Evolutionary conservation across 306 rosid genomes (phyloP).

Genomic region (Rosa chinensis): DNA sequence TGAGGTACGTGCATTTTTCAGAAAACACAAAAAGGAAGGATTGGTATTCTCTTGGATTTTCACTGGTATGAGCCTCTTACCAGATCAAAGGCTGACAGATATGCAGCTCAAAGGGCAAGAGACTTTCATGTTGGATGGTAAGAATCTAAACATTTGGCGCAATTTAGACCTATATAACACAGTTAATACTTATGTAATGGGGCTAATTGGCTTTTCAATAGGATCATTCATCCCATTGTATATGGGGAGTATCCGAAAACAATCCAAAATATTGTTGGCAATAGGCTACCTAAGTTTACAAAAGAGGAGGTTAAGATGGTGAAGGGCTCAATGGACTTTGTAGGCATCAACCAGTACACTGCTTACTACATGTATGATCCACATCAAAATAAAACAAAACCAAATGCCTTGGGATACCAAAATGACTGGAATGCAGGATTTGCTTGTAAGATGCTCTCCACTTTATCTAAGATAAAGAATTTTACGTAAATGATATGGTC

Average conservation of each 20-base stretch:
- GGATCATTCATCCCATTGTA: slow-evolving; percentile 90
- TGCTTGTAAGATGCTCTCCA: slow-evolving; percentile 58
- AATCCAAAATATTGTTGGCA: slow-evolving; percentile 66
- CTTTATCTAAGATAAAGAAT: not conserved
- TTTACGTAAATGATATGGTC: too few species aligned
- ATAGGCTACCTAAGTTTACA: slow-evolving; percentile 83
- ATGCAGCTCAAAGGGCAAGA: slow-evolving; percentile 92
- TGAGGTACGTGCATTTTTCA: slow-evolving; percentile 29
- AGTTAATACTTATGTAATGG: not conserved
- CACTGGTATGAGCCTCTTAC: slow-evolving; percentile 94
- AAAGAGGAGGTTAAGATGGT: slow-evolving; percentile 74
- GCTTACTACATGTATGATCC: slow-evolving; percentile 67
- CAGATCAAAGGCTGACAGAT: slow-evolving; percentile 73
- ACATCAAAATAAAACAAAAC: slow-evolving; percentile 42
- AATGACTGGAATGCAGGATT: slow-evolving; percentile 83
- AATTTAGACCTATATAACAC: not conserved
- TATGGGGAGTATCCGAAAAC: slow-evolving; percentile 93
- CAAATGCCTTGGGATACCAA: slow-evolving; percentile 70
- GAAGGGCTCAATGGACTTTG: slow-evolving; percentile 75
- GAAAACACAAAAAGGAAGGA: slow-evolving; percentile 74
- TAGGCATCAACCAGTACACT: slow-evolving; percentile 87
- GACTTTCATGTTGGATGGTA: slow-evolving; percentile 96
- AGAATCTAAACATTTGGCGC: slow-evolving; percentile 1
- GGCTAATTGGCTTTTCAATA: slow-evolving; percentile 19
- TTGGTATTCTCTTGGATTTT: slow-evolving; percentile 84